Evolutionary conservation across 345 rosid species (phyloP).

Genomic region (Gossypium bickii): DNA sequence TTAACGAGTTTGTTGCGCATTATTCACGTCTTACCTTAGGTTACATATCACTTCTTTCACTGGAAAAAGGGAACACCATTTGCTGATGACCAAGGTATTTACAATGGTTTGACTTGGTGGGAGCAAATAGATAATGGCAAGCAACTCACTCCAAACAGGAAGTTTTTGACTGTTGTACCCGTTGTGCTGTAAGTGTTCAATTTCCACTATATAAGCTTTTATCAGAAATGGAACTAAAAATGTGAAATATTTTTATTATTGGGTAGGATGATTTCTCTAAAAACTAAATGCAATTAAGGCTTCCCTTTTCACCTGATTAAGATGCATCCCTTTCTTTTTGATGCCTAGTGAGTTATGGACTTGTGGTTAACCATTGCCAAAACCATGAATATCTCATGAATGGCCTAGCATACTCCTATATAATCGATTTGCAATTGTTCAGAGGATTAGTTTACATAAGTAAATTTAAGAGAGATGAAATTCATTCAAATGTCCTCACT

Average conservation of each 20-base stretch:
- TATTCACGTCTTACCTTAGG: conserved; percentile 26
- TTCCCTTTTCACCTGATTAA: background rate
- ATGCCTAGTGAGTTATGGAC: background rate
- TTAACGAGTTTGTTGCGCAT: conserved; percentile 10
- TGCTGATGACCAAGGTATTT: conserved; percentile 71
- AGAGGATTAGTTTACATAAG: background rate
- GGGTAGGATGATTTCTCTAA: background rate
- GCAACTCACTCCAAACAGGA: conserved; percentile 77
- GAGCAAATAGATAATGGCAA: conserved; percentile 70
- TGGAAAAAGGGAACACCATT: conserved; percentile 87
- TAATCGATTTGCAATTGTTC: background rate
- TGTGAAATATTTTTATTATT: background rate
- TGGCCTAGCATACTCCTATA: background rate
- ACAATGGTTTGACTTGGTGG: conserved; percentile 77
- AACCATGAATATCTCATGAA: background rate
- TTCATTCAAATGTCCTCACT: too few species aligned
- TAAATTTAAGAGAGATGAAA: too few species aligned
- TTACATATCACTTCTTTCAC: conserved; percentile 72
- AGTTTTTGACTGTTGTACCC: conserved; percentile 78
- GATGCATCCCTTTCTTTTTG: background rate
- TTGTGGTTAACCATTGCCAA: background rate
- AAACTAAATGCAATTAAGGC: background rate
- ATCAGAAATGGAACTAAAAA: background rate
- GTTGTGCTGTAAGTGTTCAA: conserved; percentile 58
- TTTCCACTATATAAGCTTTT: background rate